These are phyloP conservation scores for Kodamaea ohmeri DNA, from an alignment of 1,139 yeast species.

Conservation along the genomic window DNA sequence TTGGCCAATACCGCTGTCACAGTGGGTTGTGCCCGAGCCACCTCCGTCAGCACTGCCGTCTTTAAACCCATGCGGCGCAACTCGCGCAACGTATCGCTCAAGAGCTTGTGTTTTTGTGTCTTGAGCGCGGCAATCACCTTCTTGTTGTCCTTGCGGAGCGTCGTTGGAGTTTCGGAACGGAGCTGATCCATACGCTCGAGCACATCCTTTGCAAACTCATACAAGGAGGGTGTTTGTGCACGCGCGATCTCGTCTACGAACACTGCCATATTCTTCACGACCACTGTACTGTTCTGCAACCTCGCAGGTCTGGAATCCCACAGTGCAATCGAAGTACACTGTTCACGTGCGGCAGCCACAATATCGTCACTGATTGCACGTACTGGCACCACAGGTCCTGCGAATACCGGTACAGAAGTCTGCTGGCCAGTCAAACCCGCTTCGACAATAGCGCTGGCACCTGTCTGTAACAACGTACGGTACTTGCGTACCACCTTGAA, in stretches of 20 bases:
- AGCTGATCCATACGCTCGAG: conserved; percentile 59
- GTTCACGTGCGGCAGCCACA: background rate
- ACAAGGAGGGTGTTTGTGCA: conserved; percentile 39
- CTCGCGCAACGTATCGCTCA: conserved; percentile 76
- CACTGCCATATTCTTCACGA: conserved; percentile 55
- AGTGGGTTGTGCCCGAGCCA: conserved; percentile 58
- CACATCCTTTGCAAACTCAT: conserved; percentile 54
- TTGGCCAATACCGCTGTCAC: conserved; percentile 61
- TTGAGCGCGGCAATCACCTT: conserved; percentile 70
- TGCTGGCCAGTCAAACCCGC: conserved; percentile 49
- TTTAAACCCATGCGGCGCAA: conserved; percentile 74
- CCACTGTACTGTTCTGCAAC: conserved; percentile 47
- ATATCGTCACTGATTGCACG: too few relatives aligned
- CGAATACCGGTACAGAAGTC: too few relatives aligned
- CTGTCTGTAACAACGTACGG: conserved; percentile 52
- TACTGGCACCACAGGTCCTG: too few relatives aligned
- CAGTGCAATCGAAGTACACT: conserved; percentile 22
- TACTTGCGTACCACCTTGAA: conserved; percentile 85
- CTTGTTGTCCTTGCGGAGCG: conserved; percentile 70
- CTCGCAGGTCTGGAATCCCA: conserved; percentile 60
- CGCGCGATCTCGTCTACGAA: conserved; percentile 40
- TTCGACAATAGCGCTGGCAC: conserved; percentile 56
- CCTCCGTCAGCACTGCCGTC: conserved; percentile 61
- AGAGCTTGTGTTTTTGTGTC: conserved; percentile 71
- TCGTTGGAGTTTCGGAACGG: conserved; percentile 73